Conservation (phyloP, 2,329 filamentous ascomycete species). For the Plenodomus tracheiphilus region DNA sequence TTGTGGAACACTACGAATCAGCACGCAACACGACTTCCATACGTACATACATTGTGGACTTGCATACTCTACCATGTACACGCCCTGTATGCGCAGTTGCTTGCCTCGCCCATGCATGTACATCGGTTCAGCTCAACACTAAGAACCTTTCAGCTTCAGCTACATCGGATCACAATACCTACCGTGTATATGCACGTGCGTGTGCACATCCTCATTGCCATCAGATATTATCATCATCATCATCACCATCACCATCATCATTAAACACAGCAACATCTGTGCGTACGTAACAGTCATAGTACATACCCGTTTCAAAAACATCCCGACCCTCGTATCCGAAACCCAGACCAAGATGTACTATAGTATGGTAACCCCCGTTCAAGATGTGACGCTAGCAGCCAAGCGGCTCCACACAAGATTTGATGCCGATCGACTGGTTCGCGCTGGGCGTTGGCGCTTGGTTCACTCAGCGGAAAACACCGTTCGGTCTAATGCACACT, state of each 20-base stretch:
- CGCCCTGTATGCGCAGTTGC: background rate
- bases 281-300: too few species aligned
- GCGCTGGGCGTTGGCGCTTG: background rate
- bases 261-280: too few species aligned
- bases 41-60: background rate
- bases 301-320: too few species aligned
- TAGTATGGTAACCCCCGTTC: too few species aligned
- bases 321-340: too few species aligned
- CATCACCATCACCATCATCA: too few species aligned
- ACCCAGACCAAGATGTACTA: too few species aligned
- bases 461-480: background rate
- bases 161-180: background rate
- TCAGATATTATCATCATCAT: too few species aligned
- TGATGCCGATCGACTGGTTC: background rate
- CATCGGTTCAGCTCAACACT: too few species aligned
- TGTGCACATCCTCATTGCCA: background rate
- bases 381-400: background rate
- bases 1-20: conserved; percentile 3
- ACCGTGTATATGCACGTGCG: background rate
- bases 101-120: background rate
- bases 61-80: background rate
- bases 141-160: background rate
- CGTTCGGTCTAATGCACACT: background rate
- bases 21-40: conserved; percentile 3
- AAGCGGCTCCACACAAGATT: background rate